These are phyloP conservation scores for Paramecium sexaurelia DNA, from an alignment of 73 alveolate species.

Conservation along the genomic window DNA sequence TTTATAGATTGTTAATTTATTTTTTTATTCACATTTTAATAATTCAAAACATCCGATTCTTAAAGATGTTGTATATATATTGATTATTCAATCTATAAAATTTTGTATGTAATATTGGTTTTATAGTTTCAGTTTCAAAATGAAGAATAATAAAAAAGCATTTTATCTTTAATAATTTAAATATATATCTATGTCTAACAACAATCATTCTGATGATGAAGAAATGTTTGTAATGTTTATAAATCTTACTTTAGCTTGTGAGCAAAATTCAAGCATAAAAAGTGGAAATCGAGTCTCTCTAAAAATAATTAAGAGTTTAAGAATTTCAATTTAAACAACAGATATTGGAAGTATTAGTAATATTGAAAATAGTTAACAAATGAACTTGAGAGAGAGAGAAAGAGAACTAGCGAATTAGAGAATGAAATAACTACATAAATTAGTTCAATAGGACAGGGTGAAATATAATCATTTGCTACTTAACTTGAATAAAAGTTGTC, in stretches of 20 bases:
- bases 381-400: conserved; percentile 19
- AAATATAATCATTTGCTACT: conserved; percentile 5
- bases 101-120: not conserved
- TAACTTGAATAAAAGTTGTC: not conserved
- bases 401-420: conserved; percentile 19
- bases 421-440: not conserved
- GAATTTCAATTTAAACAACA: conserved; percentile 24
- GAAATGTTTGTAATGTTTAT: not conserved
- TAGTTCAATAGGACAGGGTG: not conserved
- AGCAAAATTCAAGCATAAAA: conserved; percentile 21
- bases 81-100: too few species aligned
- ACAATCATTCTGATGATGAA: conserved; percentile 32
- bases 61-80: too few species aligned
- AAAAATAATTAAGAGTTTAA: not conserved
- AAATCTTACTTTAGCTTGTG: not conserved
- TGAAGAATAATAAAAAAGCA: not conserved
- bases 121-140: not conserved
- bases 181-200: not conserved
- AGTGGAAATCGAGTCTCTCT: conserved; percentile 14
- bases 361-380: not conserved
- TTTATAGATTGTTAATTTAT: too few species aligned
- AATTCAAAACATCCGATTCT: too few species aligned
- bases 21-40: too few species aligned
- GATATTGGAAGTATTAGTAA: not conserved
- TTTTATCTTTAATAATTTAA: not conserved